A percentile compares a stretch with the other conserved stretches of the same genome.
Conservation (phyloP, 805 yeast genomes). For the Suhomyces pyralidae region DNA sequence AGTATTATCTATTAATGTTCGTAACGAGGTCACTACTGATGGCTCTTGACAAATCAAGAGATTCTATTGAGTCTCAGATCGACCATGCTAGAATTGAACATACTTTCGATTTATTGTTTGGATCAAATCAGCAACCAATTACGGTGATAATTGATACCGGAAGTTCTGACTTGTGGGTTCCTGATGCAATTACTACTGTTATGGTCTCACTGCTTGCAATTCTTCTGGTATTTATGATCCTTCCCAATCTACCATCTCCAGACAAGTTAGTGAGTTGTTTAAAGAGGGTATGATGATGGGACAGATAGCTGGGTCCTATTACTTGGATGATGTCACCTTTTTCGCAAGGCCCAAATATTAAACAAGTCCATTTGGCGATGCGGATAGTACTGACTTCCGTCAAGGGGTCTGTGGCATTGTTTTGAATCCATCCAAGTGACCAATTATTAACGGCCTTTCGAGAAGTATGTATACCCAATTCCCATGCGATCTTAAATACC, state of each 20-base stretch:
- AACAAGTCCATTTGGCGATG: not conserved
- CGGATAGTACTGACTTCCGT: not conserved
- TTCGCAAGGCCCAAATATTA: slow-evolving; percentile 4
- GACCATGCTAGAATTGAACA: not conserved
- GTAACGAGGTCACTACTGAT: not conserved
- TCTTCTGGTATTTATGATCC: not conserved
- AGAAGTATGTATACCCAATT: slow-evolving; percentile 4
- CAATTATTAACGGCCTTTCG: not conserved
- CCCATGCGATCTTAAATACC: slow-evolving; percentile 8
- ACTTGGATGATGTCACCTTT: slow-evolving; percentile 5
- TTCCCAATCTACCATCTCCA: not conserved
- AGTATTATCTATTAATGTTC: not conserved
- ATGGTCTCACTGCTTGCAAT: slow-evolving; percentile 15
- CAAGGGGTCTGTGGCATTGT: not conserved
- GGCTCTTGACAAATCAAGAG: not conserved
- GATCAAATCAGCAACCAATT: slow-evolving; percentile 7
- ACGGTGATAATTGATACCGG: slow-evolving; percentile 6
- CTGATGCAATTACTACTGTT: not conserved
- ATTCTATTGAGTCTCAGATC: not conserved
- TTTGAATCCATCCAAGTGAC: not conserved
- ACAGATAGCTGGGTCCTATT: not conserved
- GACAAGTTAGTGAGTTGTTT: not conserved
- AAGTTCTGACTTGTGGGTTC: slow-evolving; percentile 12
- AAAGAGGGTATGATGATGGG: too few relatives aligned
- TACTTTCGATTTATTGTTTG: slow-evolving; percentile 1